phyloP scores from a whole-genome alignment of 2,329 filamentous ascomycete genomes.

The Ophiocordyceps polyrhachis-furcata region DNA sequence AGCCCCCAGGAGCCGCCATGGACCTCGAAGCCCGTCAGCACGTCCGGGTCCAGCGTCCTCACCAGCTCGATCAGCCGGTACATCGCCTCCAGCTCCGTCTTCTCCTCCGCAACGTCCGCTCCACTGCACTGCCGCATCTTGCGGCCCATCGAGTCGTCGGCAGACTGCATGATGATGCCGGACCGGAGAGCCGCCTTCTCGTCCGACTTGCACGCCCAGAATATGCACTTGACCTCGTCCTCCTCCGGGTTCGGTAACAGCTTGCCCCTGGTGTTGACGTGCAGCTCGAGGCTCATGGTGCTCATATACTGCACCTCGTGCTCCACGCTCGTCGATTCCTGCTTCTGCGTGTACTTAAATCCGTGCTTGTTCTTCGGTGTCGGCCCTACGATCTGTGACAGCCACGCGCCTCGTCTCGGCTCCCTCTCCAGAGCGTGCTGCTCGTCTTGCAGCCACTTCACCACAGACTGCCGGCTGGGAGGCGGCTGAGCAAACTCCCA shows the following conservation, averaged over 20 bases:
- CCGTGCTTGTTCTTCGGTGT: slow-evolving; percentile 69
- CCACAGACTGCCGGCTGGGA: slow-evolving; percentile 51
- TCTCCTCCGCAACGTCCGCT: slow-evolving; percentile 53
- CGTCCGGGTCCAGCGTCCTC: slow-evolving; percentile 67
- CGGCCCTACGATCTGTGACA: slow-evolving; percentile 78
- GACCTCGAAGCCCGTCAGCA: slow-evolving; percentile 87
- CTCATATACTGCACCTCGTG: slow-evolving; percentile 91
- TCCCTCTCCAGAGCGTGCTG: slow-evolving; percentile 5
- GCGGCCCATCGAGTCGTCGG: slow-evolving; percentile 36
- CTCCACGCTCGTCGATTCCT: slow-evolving; percentile 54
- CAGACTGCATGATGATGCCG: slow-evolving; percentile 57
- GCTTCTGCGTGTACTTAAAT: slow-evolving; percentile 70
- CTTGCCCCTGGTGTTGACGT: slow-evolving; percentile 69
- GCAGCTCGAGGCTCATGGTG: slow-evolving; percentile 82
- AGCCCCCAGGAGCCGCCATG: slow-evolving; percentile 92
- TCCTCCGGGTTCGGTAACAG: slow-evolving; percentile 77
- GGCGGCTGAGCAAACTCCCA: slow-evolving; percentile 65
- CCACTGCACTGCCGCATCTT: slow-evolving; percentile 42
- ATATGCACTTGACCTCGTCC: slow-evolving; percentile 73
- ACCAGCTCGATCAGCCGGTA: slow-evolving; percentile 78
- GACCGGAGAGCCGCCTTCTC: slow-evolving; percentile 35
- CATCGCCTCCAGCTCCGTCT: slow-evolving; percentile 68
- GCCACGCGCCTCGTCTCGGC: slow-evolving; percentile 16
- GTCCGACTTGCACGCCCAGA: slow-evolving; percentile 76
- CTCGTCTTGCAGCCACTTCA: slow-evolving; percentile 41